Evolutionary conservation across 495 filamentous ascomycete genomes (phyloP), one percentile per base, ranked within the genome.

Genomic region (Lepraria neglecta): DNA sequence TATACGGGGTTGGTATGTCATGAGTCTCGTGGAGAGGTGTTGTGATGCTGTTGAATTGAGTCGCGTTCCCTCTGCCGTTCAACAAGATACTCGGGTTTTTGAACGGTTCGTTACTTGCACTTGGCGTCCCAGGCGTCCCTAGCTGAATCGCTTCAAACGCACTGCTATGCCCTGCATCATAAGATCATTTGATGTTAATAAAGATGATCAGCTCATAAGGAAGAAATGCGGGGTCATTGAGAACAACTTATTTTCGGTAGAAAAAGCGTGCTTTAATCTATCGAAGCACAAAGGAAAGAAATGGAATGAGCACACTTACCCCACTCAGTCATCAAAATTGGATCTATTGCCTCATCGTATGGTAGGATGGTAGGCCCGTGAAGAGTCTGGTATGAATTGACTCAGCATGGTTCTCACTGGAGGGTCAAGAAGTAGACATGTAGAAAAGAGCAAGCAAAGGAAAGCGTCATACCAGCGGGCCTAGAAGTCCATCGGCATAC

Each of bases 61-160:
- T 58, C 24, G 28, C 38, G 56, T 58, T 58, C 21, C 56, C 56
- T 5, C 28, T n/a, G 19, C 56, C 68, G 56, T 81, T 81, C 59
- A 69, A 75, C 10, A 78, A 75, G 59, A 80, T 82, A 62, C 80
- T 77, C 51, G 80, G 65, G 48, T 67, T 74, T 60, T 69, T 78
- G n/a, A 77, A 71, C 44, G 78, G 48, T 24, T 43, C 6, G 17
- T 43, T 17, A 43, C 40, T 17, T 43, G 40, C 40, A n/a, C n/a
- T n/a, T n/a, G n/a, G n/a, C n/a, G n/a, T n/a, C n/a, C n/a, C n/a
- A n/a, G n/a, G n/a, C 3, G 19, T 15, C 38, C 15, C 38, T 9
- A 6, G 73, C 3, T 69, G 12, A 56, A 65, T 31, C 7, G 38
- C 27, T 33, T 38, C 28, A 50, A 63, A 63, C 11, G 60, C 60